These are phyloP conservation scores for Paraurostyla sp. DNA, from an alignment of 73 alveolate genomes.

Conservation along the genomic window DNA sequence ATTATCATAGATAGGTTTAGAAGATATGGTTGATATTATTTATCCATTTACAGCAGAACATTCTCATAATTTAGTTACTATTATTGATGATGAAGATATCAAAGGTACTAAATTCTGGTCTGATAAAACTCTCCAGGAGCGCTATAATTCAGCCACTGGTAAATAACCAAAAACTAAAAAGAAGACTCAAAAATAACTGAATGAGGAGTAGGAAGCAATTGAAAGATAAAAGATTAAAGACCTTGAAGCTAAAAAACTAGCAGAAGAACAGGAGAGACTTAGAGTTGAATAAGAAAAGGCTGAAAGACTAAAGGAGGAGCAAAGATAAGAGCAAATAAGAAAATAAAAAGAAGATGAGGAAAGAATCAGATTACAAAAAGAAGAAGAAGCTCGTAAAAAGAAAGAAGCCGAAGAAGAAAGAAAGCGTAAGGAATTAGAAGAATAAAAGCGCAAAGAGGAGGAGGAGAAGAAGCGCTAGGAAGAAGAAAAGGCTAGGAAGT, in stretches of 20 bases:
- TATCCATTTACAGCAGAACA: conserved; percentile 54
- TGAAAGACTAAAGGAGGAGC: neutral
- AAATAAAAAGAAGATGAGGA: neutral
- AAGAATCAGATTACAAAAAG: neutral
- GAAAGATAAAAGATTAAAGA: neutral
- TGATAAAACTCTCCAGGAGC: conserved; percentile 5
- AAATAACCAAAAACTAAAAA: neutral
- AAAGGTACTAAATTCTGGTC: conserved; percentile 46
- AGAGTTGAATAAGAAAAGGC: neutral
- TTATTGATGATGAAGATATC: conserved; percentile 71
- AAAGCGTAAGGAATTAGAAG: neutral
- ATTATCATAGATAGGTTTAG: neutral
- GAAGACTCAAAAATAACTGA: neutral
- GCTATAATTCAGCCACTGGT: neutral
- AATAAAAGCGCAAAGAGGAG: neutral
- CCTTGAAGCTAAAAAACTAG: neutral
- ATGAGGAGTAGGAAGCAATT: neutral
- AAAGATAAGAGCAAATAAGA: neutral
- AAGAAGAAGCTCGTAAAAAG: neutral
- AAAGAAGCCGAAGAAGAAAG: conserved; percentile 12
- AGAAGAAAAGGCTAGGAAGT: neutral
- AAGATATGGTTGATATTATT: conserved; percentile 47
- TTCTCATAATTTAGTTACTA: conserved; percentile 29
- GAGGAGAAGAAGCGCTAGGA: neutral
- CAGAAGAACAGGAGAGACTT: neutral